Base-by-base conservation (phyloP, 345 rosid genomes). In the Linum usitatissimum region DNA sequence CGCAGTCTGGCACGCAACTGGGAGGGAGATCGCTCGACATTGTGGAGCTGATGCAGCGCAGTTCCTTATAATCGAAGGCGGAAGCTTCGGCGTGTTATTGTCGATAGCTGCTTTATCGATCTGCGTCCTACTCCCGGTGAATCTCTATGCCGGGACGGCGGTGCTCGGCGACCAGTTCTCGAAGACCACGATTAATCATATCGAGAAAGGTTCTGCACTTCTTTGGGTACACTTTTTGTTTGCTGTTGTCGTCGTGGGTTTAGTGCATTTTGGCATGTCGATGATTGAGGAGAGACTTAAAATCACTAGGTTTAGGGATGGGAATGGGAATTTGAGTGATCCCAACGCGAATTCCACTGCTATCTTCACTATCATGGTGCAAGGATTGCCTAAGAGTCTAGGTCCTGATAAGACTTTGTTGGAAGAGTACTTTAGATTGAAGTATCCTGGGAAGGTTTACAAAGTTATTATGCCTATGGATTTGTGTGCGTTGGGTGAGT, bases 21-120 rank as follows among this genome's bases (percentile, higher is more conserved):
- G 84, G 54, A 79, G 82, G 8, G 98, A 92, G 83, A 89, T 92
- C 62, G 91, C 88, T 17, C 81, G 81, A 17, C 98, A 89, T 69
- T 89, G 98, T 40, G 97, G 98, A 8, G 98, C 98, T 18, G 98
- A 92, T 67, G 90, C 98, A 0, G 94, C 98, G 13, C 98, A 89
- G 60, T 92, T 82, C 64, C 91, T 92, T 9, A 76, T 90, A 23
- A 87, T 92, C 30, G 97, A 90, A 78, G 96, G 97, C 19, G 96
- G 97, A 2, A 93, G 94, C 84, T 90, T 83, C 30, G 76, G 73
- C 30, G 77, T 84, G 6, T 83, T 93, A 6, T 70, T 78, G 1
- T 71, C 78, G 18, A 73, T 83, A 18, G 87, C 83, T 13, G 34
- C 81, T 60, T 59, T 84, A 9, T 79, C 99, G 1, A 70, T 87